Base-by-base conservation (phyloP, 257 asterid species). In the Anisodus tanguticus region DNA sequence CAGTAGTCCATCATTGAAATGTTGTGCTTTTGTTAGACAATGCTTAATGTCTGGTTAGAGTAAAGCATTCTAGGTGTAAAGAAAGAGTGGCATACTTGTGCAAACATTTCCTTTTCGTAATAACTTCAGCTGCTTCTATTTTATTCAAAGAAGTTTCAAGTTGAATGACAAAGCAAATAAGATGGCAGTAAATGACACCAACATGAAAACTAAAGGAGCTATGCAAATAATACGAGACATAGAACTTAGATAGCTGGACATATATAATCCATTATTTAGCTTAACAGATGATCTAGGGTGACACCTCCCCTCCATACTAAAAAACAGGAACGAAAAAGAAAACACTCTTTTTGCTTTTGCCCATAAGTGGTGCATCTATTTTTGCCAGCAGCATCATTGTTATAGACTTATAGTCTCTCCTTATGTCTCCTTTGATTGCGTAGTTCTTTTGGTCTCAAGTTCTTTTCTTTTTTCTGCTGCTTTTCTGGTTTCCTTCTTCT, bases 111-210 rank as follows among this genome's bases (percentile, higher is more conserved):
- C 41, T 49, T 72, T 71, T n/a, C 13, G 9, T 31, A 43, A 43
- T 5, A 71, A 9, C 9, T 45, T 72, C 19, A 49, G 9, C 9
- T 47, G 37, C 60, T 72, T 47, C 58, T 72, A 47, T 51, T 72
- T 72, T 49, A 74, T 74, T 60, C 60, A 19, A 49, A 49, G 80
- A 74, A 74, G 80, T 74, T 47, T 22, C 16, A 1, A 19, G 41
- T 49, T 6, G 39, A 49, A 47, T 19, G 60, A 22, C 41, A 47
- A 12, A 49, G 60, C n/a, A 74, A 74, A 47, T 26, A 5, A 11
- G 80, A 74, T 74, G 54, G 60, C 60, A 6, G 80, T 49, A 72
- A 19, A 19, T 47, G 37, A 17, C 59, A 71, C 39, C 79, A 47
- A 49, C 60, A 47, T 49, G 11, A 19, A 31, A 74, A 22, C n/a